Percentiles rank a stretch among this genome's conserved stretches.
Evolutionary conservation across 495 filamentous ascomycete genomes (phyloP).

Genomic region (Gamarada debralockiae): DNA sequence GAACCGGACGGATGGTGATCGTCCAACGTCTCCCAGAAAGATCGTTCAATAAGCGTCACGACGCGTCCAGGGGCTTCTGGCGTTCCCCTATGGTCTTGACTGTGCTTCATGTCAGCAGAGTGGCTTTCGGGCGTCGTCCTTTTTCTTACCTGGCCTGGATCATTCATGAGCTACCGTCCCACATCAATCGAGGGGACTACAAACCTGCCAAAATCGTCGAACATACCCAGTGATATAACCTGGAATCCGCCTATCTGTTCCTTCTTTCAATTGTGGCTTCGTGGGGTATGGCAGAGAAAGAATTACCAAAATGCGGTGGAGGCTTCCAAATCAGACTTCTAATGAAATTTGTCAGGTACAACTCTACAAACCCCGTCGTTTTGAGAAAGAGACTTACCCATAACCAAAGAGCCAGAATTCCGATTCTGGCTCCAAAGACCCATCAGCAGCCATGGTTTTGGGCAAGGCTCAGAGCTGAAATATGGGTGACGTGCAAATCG

Average conservation of each 20-base stretch:
- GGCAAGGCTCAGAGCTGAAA: not conserved
- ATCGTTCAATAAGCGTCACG: conserved; percentile 82
- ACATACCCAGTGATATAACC: conserved; percentile 95
- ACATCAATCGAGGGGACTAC: conserved; percentile 15
- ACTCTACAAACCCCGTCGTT: not conserved
- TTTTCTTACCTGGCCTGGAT: conserved; percentile 30
- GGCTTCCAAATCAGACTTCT: conserved; percentile 99
- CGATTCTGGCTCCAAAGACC: not conserved
- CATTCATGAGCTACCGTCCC: conserved; percentile 2
- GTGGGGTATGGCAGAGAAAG: not conserved
- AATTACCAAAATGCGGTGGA: conserved; percentile 87
- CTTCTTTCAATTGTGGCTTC: not conserved
- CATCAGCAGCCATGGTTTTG: conserved; percentile 4
- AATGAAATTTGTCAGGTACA: conserved; percentile 17
- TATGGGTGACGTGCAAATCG: not conserved
- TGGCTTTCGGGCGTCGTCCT: not conserved
- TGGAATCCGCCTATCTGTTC: conserved; percentile 73
- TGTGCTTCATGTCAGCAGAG: conserved; percentile 16
- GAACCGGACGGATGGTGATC: conserved; percentile 61
- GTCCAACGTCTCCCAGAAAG: conserved; percentile 73
- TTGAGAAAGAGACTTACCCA: conserved; percentile 54
- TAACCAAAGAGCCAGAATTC: conserved; percentile 93
- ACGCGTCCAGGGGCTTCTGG: conserved; percentile 83
- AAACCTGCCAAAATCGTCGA: conserved; percentile 95
- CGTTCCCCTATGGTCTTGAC: conserved; percentile 91